These are phyloP conservation scores for Rhinocladiella similis DNA, from an alignment of 2,329 filamentous ascomycete genomes.

Conservation along the genomic window DNA sequence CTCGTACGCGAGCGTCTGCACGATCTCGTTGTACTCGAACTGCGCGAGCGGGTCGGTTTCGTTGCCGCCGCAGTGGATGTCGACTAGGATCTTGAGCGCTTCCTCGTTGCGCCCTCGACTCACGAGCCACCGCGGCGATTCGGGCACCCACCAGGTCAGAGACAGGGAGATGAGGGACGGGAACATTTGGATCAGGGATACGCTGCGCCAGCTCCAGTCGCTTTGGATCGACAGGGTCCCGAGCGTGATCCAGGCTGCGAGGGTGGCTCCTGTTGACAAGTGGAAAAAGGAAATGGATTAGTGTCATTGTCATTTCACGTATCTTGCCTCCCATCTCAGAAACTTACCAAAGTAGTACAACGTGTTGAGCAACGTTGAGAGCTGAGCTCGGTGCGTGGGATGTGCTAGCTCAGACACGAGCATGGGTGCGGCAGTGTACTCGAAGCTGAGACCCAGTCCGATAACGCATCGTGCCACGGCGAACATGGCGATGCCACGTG, in stretches of 20 bases:
- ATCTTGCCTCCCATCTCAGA: too few relatives aligned
- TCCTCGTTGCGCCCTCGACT: slow-evolving; percentile 31
- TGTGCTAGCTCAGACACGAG: slow-evolving; percentile 12
- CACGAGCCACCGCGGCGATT: slow-evolving; percentile 63
- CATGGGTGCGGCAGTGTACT: slow-evolving; percentile 15
- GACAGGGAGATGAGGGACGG: slow-evolving; percentile 11
- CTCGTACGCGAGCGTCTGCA: slow-evolving; percentile 12
- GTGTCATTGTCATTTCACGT: background rate
- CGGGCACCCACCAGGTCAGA: slow-evolving; percentile 56
- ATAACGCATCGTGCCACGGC: slow-evolving; percentile 15
- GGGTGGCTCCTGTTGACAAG: slow-evolving; percentile 2
- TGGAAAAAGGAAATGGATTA: too few relatives aligned
- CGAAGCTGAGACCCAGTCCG: slow-evolving; percentile 12
- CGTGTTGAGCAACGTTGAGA: slow-evolving; percentile 15
- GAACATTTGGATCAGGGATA: slow-evolving; percentile 17
- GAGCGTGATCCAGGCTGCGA: slow-evolving; percentile 15
- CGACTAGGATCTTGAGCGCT: slow-evolving; percentile 33
- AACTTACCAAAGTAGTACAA: slow-evolving; percentile 14
- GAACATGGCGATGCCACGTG: slow-evolving; percentile 11
- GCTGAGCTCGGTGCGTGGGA: slow-evolving; percentile 15
- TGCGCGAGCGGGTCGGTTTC: slow-evolving; percentile 12
- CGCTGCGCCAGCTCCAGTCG: slow-evolving; percentile 15
- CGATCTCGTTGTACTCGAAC: slow-evolving; percentile 17
- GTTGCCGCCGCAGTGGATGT: slow-evolving; percentile 33
- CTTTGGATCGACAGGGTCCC: slow-evolving; percentile 13